Base-by-base conservation (phyloP, 176 grass and related monocot species). In the Paspalum vaginatum region DNA sequence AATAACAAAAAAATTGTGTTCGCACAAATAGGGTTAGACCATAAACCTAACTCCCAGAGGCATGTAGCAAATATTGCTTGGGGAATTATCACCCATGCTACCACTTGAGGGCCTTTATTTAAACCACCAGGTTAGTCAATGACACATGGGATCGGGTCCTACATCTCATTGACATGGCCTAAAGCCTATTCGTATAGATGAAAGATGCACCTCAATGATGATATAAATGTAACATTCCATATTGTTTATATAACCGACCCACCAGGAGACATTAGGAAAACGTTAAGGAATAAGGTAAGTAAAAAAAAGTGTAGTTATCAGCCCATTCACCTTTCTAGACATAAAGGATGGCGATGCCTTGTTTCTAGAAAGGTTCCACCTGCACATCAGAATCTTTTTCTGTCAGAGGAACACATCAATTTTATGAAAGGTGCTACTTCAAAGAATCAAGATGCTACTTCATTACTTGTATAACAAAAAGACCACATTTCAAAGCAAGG, bases 371-470 rank as follows among this genome's bases (percentile, higher is more conserved):
- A 1, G 9, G 11, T 62, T 44, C 26, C 52, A 25, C 82, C 89
- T 91, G 78, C 77, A 91, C 27, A 65, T 70, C 38, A 85, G 10
- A 80, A 50, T 55, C 11, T 43, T 83, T 84, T 71, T 48, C 18
- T 32, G 58, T 80, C 10, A 85, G 40, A 76, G 11, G 62, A 85
- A 63, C 24, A 75, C 11, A 55, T 58, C 54, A 13, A 24, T 84
- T 80, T 84, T 51, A 51, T 32, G 13, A 83, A 5, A 59, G 2
- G 64, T 83, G 45, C 42, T 61, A 55, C 10, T 71, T 47, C 15
- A 38, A 52, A 15, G 49, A 83, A 79, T 72, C 38, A 59, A 61
- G 48, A 83, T 51, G 59, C 9, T 47, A 79, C n/a, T 79, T 67
- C 51, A 56, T 72, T 67, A n/a, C 65, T 79, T 18, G 14, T 74